Evolutionary conservation across 2,329 filamentous ascomycete genomes (phyloP), one percentile per base, ranked within the genome.

Genomic region (Colletotrichum lentis): DNA sequence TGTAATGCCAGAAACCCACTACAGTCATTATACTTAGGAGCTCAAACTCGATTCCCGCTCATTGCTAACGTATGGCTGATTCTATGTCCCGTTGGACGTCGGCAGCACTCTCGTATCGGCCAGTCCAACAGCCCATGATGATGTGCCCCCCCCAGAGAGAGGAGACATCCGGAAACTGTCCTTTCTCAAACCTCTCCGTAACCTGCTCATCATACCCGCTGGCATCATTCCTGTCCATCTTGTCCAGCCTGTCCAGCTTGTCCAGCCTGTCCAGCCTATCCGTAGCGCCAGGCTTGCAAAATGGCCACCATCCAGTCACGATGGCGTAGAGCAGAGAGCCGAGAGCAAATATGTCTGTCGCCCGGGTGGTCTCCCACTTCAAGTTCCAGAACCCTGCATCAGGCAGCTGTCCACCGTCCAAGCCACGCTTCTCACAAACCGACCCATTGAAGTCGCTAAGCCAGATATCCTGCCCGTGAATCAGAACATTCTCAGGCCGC

Each of bases 361-460:
- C 39, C 14, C 12, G 55, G 16, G 57, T 60, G 2, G 57, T 60
- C 12, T 60, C 46, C 5, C 27, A 41, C 35, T 43, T 31, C 57
- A 60, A 50, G 7, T 60, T 60, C 46, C 57, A 52, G 44, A 60
- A 60, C 2, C 57, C 57, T 27, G 57, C 27, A 5, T 60, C 57
- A 8, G 57, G 57, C 7, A 52, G 20, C 27, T 31, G 27, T 31
- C 27, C 27, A 31, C 27, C 27, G 8, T 31, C 27, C 27, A 31
- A 10, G 27, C 27, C 27, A 10, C 27, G 27, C 27, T 31, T 7
- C 1, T 31, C 27, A 1, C 27, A 31, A 7, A 10, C 27, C 7
- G 27, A 31, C 27, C 27, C 27, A 10, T 31, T 31, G 1, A 31
- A 31, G 7, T 31, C 27, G 27, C 27, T 31, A 10, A 31, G 27